Evolutionary conservation across 2,329 filamentous ascomycete species (phyloP), one percentile per base, ranked within the genome.

Genomic region (Stagonosporopsis cucurbitacearum): DNA sequence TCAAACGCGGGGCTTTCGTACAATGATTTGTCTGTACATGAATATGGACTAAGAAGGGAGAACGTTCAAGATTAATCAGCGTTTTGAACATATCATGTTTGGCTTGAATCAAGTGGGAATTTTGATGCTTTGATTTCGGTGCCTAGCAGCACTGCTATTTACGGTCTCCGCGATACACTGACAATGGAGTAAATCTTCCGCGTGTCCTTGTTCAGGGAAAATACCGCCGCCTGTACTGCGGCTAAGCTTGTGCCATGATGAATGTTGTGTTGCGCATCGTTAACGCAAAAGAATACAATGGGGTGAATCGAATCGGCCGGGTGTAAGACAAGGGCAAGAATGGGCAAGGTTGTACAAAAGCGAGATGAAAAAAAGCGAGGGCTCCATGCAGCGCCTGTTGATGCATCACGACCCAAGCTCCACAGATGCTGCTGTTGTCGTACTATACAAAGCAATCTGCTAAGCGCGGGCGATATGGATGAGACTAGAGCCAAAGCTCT

Each of bases 361-460:
- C 45, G 40, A 48, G n/a, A n/a, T n/a, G n/a, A 40, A 33, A 49
- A 44, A 33, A 40, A 57, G 28, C n/a, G 23, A 51, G 51, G 32
- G 54, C 30, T 47, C 47, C 39, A 26, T 59, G 57, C 56, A 65
- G 67, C 70, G 69, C 71, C 70, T 50, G 58, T 55, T 61, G 62
- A 74, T 72, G 69, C 68, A 63, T 58, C 60, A 52, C 46, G 46
- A 32, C 64, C 66, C 56, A 71, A 60, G 71, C 69, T 71, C 65
- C 66, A 63, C 57, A 62, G 59, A 72, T 73, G 68, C 68, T 71
- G 59, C 58, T 69, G 59, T 63, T 55, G 65, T 58, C 58, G 64
- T 75, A 74, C 65, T 74, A 70, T 74, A 75, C 72, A 74, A 69
- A 60, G 58, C 63, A 53, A 66, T 59, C 60, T 65, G 65, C 61